phyloP scores from a whole-genome alignment of 192 early-diverging fungal genomes.

The Entomortierella chlamydospora region DNA sequence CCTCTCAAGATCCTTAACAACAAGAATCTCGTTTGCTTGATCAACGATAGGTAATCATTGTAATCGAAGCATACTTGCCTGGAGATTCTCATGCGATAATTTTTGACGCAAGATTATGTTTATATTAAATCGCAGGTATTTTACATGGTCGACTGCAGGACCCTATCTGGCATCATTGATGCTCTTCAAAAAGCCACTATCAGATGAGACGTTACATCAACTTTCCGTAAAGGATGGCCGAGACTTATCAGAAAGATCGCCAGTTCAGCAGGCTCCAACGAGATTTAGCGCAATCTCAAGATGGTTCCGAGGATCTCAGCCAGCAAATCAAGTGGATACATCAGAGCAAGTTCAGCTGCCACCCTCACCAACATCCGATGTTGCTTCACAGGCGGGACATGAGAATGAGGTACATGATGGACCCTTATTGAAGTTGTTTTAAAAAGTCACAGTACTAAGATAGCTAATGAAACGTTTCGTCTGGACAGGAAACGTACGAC shows the following conservation, averaged over 20 bases:
- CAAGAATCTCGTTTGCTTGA: conserved; percentile 38
- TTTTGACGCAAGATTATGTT: no score
- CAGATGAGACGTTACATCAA: conserved; percentile 52
- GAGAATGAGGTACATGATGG: background rate
- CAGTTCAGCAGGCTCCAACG: conserved; percentile 10
- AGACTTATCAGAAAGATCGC: conserved; percentile 19
- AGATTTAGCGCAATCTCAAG: conserved; percentile 34
- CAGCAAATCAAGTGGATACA: conserved; percentile 1
- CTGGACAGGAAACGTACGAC: no score
- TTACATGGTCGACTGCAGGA: conserved; percentile 67
- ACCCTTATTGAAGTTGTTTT: background rate
- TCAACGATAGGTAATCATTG: conserved; percentile 37
- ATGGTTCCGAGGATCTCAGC: conserved; percentile 29
- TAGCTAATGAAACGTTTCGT: background rate
- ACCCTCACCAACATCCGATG: background rate
- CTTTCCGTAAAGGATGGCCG: conserved; percentile 27
- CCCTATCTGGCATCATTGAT: conserved; percentile 70
- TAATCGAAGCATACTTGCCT: background rate
- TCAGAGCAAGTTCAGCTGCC: conserved; percentile 4
- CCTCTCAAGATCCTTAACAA: conserved; percentile 42
- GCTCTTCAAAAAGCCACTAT: conserved; percentile 65
- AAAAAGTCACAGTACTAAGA: background rate
- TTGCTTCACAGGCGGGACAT: background rate
- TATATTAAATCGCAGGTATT: conserved; percentile 56
- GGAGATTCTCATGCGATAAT: background rate